phyloP scores from a whole-genome alignment of 2,329 filamentous ascomycete genomes.

The Nemania bipapillata region DNA sequence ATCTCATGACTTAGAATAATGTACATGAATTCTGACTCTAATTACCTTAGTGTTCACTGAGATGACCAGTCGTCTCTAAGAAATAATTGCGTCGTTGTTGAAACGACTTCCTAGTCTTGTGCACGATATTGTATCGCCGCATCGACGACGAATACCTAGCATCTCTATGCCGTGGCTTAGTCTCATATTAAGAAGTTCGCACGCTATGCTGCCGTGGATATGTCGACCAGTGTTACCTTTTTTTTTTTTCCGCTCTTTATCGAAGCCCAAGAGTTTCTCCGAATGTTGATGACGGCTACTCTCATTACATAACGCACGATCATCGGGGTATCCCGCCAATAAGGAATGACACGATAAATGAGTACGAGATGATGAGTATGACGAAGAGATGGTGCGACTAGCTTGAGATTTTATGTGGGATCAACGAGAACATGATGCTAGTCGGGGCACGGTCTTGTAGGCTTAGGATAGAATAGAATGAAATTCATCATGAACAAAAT shows the following conservation, averaged over 20 bases:
- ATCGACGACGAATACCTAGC: not conserved
- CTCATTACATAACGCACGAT: not conserved
- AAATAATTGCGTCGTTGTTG: not conserved
- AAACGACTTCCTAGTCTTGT: not conserved
- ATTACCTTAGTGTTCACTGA: conserved; percentile 21
- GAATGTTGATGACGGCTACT: not conserved
- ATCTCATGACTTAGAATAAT: no score
- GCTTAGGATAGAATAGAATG: not conserved
- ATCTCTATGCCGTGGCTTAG: not conserved
- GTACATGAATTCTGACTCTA: conserved; percentile 2
- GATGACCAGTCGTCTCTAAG: conserved; percentile 33
- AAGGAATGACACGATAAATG: not conserved
- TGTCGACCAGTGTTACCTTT: not conserved
- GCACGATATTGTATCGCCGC: not conserved
- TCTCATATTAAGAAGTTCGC: not conserved
- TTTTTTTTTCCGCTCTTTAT: not conserved
- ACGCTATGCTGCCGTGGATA: not conserved
- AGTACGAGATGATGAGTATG: not conserved
- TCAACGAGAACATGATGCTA: not conserved
- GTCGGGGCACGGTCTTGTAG: not conserved
- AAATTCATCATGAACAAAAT: not conserved
- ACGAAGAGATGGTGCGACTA: not conserved
- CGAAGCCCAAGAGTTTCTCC: not conserved
- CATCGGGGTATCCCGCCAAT: not conserved
- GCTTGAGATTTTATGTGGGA: not conserved